Evolutionary conservation across 176 grass and related monocot genomes (phyloP).

Genomic region (Urochloa ruziziensis): DNA sequence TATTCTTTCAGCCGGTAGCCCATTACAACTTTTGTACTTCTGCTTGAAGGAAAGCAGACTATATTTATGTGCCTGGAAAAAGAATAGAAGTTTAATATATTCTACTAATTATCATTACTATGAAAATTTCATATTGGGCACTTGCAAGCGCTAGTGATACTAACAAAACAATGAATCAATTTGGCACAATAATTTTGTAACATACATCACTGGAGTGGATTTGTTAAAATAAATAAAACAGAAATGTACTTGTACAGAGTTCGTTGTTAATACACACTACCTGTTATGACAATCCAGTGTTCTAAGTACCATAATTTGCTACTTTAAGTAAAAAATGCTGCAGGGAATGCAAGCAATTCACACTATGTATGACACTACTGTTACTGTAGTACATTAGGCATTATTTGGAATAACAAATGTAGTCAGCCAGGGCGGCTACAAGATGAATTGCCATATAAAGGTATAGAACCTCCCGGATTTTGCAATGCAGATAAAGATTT

Average conservation of each 20-base stretch:
- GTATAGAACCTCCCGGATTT: not conserved
- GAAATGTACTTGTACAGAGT: not conserved
- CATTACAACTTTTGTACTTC: not conserved
- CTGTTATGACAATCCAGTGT: not conserved
- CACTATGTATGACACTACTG: not conserved
- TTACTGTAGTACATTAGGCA: not conserved
- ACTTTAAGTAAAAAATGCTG: not conserved
- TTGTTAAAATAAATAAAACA: not conserved
- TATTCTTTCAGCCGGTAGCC: not conserved
- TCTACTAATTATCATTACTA: not conserved
- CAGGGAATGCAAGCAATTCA: not conserved
- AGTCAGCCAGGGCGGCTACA: not conserved
- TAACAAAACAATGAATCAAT: not conserved
- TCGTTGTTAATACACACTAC: not conserved
- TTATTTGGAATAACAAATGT: not conserved
- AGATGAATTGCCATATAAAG: not conserved
- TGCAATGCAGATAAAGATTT: not conserved
- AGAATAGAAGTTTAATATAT: not conserved
- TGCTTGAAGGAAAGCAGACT: not conserved
- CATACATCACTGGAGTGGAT: not conserved
- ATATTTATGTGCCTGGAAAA: not conserved
- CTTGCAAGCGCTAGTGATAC: not conserved
- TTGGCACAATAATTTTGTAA: not conserved
- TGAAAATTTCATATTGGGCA: not conserved
- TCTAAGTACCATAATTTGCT: not conserved